Conservation (phyloP, 202 grass and related monocot species). For the Schoenoplectus tabernaemontani region DNA sequence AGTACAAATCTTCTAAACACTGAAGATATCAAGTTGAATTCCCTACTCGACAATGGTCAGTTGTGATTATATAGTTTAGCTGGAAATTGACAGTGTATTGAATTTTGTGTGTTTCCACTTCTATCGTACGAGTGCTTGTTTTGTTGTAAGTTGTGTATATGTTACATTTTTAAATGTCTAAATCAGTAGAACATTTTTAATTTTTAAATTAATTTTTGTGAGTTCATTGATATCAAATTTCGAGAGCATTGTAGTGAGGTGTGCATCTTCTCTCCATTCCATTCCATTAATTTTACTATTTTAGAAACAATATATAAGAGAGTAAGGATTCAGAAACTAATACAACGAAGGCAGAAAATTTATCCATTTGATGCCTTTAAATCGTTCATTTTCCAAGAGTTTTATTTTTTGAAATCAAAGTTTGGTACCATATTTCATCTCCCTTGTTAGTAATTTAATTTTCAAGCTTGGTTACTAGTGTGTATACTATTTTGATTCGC, state of each 20-base stretch:
- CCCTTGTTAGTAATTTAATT: not conserved
- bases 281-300: not conserved
- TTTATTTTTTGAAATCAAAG: no score
- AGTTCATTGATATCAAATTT: no score
- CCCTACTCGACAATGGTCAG: not conserved
- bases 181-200: not conserved
- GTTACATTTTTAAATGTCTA: not conserved
- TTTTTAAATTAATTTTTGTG: not conserved
- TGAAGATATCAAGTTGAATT: not conserved
- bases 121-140: not conserved
- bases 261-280: not conserved
- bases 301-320: not conserved
- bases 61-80: not conserved
- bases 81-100: not conserved
- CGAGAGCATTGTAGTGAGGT: no score
- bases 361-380: no score
- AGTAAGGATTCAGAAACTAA: not conserved
- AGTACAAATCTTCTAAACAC: not conserved
- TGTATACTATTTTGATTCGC: not conserved
- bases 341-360: not conserved
- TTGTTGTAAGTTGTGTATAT: conserved; percentile 15
- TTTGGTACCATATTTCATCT: no score
- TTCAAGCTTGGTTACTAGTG: not conserved
- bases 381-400: no score
- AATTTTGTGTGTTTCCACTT: not conserved